Evolutionary conservation across 2,329 filamentous ascomycete genomes (phyloP), one percentile per base, ranked within the genome.

Genomic region (Hypoxylon sp.): DNA sequence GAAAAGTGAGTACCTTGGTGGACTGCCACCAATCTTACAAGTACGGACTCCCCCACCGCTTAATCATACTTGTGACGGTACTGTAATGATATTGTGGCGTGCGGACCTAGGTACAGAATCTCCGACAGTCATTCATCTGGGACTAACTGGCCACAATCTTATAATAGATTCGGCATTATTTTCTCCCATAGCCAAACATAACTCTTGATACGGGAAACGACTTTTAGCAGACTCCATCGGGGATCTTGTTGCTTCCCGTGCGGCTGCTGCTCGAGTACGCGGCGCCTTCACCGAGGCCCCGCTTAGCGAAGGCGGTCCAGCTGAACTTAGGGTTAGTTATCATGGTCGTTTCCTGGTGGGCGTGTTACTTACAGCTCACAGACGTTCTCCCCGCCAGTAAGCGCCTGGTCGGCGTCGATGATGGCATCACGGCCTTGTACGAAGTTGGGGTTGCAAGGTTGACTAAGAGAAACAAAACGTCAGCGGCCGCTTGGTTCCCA

Each of bases 371-470:
- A 71, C 69, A 86, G 79, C 70, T 80, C 79, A 65, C 84, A 86
- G 19, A 68, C 66, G 72, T 86, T 86, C 48, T 77, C 75, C 2
- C 83, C 84, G 6, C 80, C 81, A 2, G 84, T 86, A n/a, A 86
- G 75, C 2, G 80, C 80, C 70, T 75, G 73, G 72, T 86, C 84
- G 0, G 84, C 83, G 62, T 86, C 84, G 15, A 86, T 65, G 72
- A 86, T 85, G 15, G 83, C 83, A 67, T 86, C 81, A 44, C 84
- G 78, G 6, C 82, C 83, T 57, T 81, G 78, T 8, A 85, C 72
- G 65, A 86, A 84, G 62, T 80, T 83, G 42, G 84, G 84, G 73
- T 82, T 83, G 78, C 84, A 86, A 48, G 84, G 84, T 78, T 86
- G 84, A 27, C 76, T 78, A 37, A 39, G 39, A 32, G 31, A 19